Conservation (phyloP, 2,329 filamentous ascomycete species). For the Sporothrix inflata region DNA sequence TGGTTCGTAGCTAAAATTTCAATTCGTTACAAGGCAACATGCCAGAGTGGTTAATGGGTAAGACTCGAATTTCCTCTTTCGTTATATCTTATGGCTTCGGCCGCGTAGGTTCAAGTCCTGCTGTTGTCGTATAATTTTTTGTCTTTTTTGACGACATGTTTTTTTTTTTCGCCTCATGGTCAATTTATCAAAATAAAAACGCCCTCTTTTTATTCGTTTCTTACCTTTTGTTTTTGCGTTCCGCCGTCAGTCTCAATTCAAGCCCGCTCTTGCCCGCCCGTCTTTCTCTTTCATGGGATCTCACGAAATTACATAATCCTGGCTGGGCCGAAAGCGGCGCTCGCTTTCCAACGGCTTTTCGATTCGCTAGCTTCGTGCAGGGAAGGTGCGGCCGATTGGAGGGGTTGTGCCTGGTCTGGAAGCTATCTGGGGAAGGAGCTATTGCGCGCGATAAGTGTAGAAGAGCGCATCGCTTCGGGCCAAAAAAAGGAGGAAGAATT, state of each 20-base stretch:
- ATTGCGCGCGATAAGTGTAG: neutral
- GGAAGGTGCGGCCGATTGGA: conserved; percentile 14
- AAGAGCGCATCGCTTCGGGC: conserved; percentile 2
- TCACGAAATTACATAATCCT: neutral
- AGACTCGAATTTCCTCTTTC: conserved; percentile 14
- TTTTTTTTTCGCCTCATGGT: neutral
- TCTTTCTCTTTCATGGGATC: neutral
- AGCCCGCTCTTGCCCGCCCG: too few relatives aligned
- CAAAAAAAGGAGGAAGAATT: neutral
- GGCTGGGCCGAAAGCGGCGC: neutral
- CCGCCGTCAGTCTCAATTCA: too few relatives aligned
- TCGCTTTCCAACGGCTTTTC: conserved; percentile 23
- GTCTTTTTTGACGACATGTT: neutral
- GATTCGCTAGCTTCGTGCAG: conserved; percentile 17
- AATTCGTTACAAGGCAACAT: neutral
- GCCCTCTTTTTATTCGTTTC: neutral
- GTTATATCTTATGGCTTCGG: conserved; percentile 21
- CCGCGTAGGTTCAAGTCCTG: conserved; percentile 23
- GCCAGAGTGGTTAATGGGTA: conserved; percentile 24
- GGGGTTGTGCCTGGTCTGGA: neutral
- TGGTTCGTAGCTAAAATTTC: neutral
- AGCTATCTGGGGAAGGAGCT: conserved; percentile 21
- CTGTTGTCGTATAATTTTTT: conserved; percentile 17
- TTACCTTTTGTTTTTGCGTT: neutral
- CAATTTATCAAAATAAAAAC: too few relatives aligned